These are phyloP conservation scores for Amoebophrya sp. DNA, from an alignment of 169 alveolate genomes.

Conservation along the genomic window DNA sequence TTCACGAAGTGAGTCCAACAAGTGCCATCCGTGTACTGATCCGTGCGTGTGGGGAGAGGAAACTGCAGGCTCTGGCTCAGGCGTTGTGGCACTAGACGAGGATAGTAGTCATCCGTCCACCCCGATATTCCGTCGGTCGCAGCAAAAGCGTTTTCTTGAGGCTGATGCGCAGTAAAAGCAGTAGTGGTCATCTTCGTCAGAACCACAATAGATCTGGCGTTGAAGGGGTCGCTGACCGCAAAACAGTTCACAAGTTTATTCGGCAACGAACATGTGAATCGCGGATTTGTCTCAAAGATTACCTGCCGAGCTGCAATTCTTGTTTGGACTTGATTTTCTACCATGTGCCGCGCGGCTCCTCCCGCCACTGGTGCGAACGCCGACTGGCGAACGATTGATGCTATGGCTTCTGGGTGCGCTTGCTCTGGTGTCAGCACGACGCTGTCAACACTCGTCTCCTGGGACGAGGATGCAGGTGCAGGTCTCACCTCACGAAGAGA, in stretches of 20 bases:
- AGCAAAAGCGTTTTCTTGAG: neutral
- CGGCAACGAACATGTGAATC: neutral
- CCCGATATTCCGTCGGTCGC: neutral
- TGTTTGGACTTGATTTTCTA: neutral
- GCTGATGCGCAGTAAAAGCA: neutral
- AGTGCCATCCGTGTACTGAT: neutral
- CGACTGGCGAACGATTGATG: neutral
- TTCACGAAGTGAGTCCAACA: neutral
- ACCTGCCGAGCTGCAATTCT: neutral
- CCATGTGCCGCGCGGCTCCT: neutral
- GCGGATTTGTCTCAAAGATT: neutral
- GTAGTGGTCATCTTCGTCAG: neutral
- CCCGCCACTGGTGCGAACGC: neutral
- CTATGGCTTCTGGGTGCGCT: neutral
- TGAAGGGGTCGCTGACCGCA: neutral
- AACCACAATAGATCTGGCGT: neutral
- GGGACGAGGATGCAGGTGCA: neutral
- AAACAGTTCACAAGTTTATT: neutral
- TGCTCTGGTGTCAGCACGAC: neutral
- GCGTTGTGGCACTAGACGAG: neutral
- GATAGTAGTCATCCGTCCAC: neutral
- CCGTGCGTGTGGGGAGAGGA: neutral
- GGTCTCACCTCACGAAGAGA: neutral
- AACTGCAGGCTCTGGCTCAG: neutral
- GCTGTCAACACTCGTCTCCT: neutral